phyloP scores from a whole-genome alignment of 2,329 filamentous ascomycete species.

The Diaporthe sp. region DNA sequence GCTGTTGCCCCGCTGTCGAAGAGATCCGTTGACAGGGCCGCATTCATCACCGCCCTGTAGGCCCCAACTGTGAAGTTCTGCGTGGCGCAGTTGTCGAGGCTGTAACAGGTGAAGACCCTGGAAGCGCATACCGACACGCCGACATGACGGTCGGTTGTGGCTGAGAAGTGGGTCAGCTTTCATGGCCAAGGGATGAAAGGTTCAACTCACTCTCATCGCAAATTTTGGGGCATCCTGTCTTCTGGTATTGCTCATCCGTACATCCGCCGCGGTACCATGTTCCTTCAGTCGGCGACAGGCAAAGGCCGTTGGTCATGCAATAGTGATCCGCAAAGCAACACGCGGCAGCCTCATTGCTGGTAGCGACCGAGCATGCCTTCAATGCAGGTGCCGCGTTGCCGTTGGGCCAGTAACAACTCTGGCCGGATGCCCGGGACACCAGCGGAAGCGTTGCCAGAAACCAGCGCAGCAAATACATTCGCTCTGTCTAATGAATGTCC shows the following conservation, averaged over 20 bases:
- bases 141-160: background rate
- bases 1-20: constrained; percentile 3
- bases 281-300: constrained; percentile 12
- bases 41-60: background rate
- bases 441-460: background rate
- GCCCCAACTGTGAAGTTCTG: background rate
- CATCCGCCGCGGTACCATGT: constrained; percentile 34
- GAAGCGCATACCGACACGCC: constrained; percentile 12
- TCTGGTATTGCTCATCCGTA: constrained; percentile 4
- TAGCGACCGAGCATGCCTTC: constrained; percentile 9
- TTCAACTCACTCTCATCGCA: background rate
- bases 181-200: background rate
- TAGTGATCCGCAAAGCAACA: constrained; percentile 31
- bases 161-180: background rate
- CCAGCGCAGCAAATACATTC: background rate
- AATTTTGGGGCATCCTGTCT: constrained; percentile 3
- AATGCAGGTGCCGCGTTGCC: background rate
- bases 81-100: background rate
- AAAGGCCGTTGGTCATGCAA: constrained; percentile 25
- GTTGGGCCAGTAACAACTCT: constrained; percentile 18
- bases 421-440: background rate
- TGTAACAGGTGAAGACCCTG: background rate
- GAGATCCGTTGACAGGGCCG: background rate
- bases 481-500: too few relatives aligned
- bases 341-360: background rate